phyloP scores from a whole-genome alignment of 805 yeast genomes.

The Myxozyma sirexii region DNA sequence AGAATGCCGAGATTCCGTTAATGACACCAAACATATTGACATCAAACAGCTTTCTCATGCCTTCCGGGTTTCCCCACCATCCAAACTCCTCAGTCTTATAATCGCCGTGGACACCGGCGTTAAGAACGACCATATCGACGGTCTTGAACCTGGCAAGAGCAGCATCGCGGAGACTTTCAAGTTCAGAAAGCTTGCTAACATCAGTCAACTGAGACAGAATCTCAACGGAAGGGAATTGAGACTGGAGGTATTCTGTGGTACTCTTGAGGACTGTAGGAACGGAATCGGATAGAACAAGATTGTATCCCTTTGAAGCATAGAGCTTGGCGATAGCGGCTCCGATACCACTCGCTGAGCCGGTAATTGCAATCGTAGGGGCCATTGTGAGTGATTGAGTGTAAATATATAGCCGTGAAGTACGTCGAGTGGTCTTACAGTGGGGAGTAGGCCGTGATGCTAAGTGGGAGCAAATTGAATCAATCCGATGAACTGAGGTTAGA shows the following conservation, averaged over 20 bases:
- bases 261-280: constrained; percentile 21
- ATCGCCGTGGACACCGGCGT: constrained; percentile 36
- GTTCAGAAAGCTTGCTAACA: constrained; percentile 32
- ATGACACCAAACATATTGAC: constrained; percentile 38
- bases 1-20: constrained; percentile 37
- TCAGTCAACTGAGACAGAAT: constrained; percentile 32
- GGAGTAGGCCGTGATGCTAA: background rate
- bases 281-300: constrained; percentile 37
- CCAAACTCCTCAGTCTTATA: constrained; percentile 31
- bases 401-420: background rate
- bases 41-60: constrained; percentile 33
- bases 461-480: too few species aligned
- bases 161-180: constrained; percentile 33
- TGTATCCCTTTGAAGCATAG: constrained; percentile 38
- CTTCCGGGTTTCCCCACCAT: constrained; percentile 35
- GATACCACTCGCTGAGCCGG: constrained; percentile 37
- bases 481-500: too few species aligned
- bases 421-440: background rate
- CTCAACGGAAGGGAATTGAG: constrained; percentile 23
- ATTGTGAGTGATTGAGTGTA: background rate
- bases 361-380: constrained; percentile 37
- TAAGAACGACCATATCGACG: constrained; percentile 37
- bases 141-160: constrained; percentile 32
- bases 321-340: constrained; percentile 38
- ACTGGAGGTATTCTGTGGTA: constrained; percentile 22